These are phyloP conservation scores for Rhynchosporium graminicola DNA, from an alignment of 2,329 filamentous ascomycete genomes.

Conservation along the genomic window DNA sequence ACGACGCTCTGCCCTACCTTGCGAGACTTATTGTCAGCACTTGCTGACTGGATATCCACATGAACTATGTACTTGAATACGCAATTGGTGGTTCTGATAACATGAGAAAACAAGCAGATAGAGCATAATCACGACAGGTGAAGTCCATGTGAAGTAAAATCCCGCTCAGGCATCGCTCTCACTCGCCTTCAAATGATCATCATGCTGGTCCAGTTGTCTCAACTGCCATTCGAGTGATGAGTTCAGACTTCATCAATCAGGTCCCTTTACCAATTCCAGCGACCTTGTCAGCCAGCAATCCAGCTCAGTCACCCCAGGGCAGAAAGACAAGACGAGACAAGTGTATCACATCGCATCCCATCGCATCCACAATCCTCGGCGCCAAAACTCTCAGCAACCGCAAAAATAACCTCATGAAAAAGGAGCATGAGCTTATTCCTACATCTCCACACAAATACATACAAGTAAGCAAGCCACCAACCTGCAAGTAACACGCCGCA, in stretches of 20 bases:
- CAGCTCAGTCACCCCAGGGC: neutral
- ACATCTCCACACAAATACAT: constrained; percentile 1
- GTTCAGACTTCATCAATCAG: neutral
- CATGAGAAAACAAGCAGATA: neutral
- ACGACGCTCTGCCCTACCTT: too few species aligned
- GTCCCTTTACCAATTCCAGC: constrained; percentile 1
- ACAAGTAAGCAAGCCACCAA: neutral
- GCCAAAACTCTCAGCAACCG: constrained; percentile 9
- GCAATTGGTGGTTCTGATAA: neutral
- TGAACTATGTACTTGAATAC: neutral
- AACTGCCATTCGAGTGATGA: too few species aligned
- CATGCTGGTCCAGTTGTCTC: neutral
- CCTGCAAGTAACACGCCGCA: neutral
- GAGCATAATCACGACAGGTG: neutral
- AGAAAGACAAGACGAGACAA: neutral
- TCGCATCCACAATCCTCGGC: constrained; percentile 7
- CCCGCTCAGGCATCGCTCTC: constrained; percentile 2
- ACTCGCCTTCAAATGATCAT: neutral
- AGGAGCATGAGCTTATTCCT: constrained; percentile 11
- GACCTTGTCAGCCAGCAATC: neutral
- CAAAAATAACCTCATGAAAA: constrained; percentile 8
- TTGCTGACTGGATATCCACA: neutral
- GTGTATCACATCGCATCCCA: neutral
- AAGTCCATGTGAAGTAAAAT: neutral
- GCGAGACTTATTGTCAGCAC: neutral